Evolutionary conservation across 2,329 filamentous ascomycete species (phyloP).

Genomic region (Gaeumannomyces sp.): DNA sequence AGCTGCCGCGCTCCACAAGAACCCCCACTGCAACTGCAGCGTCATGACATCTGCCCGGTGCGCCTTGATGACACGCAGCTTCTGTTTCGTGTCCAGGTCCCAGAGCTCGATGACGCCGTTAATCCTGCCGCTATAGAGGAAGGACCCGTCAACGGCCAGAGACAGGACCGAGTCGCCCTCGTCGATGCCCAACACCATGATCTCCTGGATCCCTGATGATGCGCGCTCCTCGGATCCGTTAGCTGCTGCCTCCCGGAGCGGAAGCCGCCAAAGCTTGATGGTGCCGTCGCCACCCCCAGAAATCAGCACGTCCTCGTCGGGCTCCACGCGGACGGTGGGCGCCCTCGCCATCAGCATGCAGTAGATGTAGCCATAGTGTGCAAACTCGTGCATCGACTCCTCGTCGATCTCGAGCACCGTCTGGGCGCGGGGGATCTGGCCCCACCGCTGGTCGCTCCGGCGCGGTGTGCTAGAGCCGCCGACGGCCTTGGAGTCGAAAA

Average conservation of each 20-base stretch:
- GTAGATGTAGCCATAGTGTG: slow-evolving; percentile 93
- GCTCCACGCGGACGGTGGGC: slow-evolving; percentile 57
- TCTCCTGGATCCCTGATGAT: slow-evolving; percentile 53
- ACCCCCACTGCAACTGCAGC: slow-evolving; percentile 76
- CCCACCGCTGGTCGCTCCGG: slow-evolving; percentile 54
- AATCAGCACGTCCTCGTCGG: slow-evolving; percentile 74
- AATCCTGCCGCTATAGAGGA: slow-evolving; percentile 85
- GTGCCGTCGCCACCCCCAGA: slow-evolving; percentile 91
- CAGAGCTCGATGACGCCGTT: slow-evolving; percentile 89
- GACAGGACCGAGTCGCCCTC: slow-evolving; percentile 65
- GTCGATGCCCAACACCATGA: slow-evolving; percentile 58
- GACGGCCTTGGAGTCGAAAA: slow-evolving; percentile 87
- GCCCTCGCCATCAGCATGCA: slow-evolving; percentile 85
- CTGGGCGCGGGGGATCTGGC: slow-evolving; percentile 45
- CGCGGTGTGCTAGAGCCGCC: slow-evolving; percentile 74
- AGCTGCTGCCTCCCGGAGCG: slow-evolving; percentile 16
- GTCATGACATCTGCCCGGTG: slow-evolving; percentile 80
- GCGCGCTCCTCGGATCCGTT: slow-evolving; percentile 31
- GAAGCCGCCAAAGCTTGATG: slow-evolving; percentile 85
- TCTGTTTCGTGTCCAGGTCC: slow-evolving; percentile 92
- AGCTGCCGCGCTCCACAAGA: slow-evolving; percentile 83
- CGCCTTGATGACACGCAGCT: slow-evolving; percentile 77
- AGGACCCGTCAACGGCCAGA: slow-evolving; percentile 79
- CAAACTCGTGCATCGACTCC: slow-evolving; percentile 77
- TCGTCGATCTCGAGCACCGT: slow-evolving; percentile 72